These are phyloP conservation scores for Alternaria consortialis DNA, from an alignment of 2,329 filamentous ascomycete genomes.

Conservation along the genomic window DNA sequence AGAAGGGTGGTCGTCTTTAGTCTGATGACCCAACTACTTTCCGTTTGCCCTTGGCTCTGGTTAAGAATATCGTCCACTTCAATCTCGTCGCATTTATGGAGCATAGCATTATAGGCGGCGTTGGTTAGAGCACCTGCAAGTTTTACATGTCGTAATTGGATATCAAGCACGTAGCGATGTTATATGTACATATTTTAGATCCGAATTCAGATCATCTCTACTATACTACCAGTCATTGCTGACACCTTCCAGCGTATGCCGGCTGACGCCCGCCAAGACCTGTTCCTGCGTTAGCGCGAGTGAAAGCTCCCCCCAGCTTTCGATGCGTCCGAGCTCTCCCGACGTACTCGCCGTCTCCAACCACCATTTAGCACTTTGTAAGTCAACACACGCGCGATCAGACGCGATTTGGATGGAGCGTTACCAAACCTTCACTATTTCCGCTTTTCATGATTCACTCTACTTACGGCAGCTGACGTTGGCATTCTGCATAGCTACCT, in stretches of 20 bases:
- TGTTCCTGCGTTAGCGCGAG: slow-evolving; percentile 22
- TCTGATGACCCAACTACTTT: not conserved
- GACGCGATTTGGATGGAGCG: not conserved
- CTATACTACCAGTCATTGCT: not conserved
- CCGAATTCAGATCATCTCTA: not conserved
- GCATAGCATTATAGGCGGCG: slow-evolving; percentile 10
- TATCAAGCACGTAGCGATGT: not conserved
- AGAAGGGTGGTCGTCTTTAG: slow-evolving; percentile 46
- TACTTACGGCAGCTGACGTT: not conserved
- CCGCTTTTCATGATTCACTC: not conserved
- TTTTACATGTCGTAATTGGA: not conserved
- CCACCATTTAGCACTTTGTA: not conserved
- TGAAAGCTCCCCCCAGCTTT: slow-evolving; percentile 5
- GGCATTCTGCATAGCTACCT: not conserved
- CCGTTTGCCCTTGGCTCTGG: slow-evolving; percentile 2
- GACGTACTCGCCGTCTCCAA: not conserved
- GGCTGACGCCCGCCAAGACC: not conserved
- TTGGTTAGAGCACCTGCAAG: slow-evolving; percentile 2
- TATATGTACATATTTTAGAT: not conserved
- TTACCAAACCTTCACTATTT: not conserved
- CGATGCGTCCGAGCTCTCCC: slow-evolving; percentile 11
- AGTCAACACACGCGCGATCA: not conserved
- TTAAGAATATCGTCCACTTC: not conserved
- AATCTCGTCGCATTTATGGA: slow-evolving; percentile 11
- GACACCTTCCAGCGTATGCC: not conserved